Conservation (phyloP, 2,329 filamentous ascomycete genomes). For the Cladophialophora bantiana region DNA sequence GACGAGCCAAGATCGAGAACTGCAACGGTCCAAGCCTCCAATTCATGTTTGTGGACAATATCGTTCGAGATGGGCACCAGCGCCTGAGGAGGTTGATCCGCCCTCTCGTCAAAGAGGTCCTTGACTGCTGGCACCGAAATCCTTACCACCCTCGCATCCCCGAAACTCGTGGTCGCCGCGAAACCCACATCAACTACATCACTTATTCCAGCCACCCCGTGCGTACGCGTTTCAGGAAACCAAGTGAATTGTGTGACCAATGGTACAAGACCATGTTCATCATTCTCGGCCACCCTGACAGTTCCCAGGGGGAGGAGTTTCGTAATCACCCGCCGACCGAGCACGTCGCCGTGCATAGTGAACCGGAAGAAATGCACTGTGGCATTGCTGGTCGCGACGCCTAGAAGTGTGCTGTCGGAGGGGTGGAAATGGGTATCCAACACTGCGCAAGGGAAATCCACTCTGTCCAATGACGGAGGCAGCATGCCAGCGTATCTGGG, state of each 20-base stretch:
- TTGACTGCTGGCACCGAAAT: conserved; percentile 50
- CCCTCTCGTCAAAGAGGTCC: conserved; percentile 25
- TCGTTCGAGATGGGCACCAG: conserved; percentile 44
- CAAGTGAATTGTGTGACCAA: conserved; percentile 39
- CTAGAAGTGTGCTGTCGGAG: conserved; percentile 64
- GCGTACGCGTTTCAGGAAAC: conserved; percentile 26
- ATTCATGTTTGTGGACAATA: conserved; percentile 49
- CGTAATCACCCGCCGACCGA: conserved; percentile 28
- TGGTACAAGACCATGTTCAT: conserved; percentile 31
- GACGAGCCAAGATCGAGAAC: conserved; percentile 56
- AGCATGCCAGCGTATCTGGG: conserved; percentile 32
- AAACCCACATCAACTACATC: conserved; percentile 27
- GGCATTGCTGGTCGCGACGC: conserved; percentile 79
- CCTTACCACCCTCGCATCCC: conserved; percentile 28
- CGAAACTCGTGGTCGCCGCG: conserved; percentile 52
- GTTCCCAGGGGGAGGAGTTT: conserved; percentile 53
- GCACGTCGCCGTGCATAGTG: conserved; percentile 34
- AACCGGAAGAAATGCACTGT: conserved; percentile 67
- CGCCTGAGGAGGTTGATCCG: conserved; percentile 1
- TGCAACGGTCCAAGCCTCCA: conserved; percentile 78
- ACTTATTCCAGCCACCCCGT: conserved; percentile 25
- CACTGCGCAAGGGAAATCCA: conserved; percentile 66
- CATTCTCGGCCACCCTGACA: conserved; percentile 28
- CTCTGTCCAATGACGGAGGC: conserved; percentile 39
- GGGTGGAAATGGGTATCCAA: conserved; percentile 85